Evolutionary conservation across 2,329 filamentous ascomycete species (phyloP).

Genomic region (Orbilia javanica): DNA sequence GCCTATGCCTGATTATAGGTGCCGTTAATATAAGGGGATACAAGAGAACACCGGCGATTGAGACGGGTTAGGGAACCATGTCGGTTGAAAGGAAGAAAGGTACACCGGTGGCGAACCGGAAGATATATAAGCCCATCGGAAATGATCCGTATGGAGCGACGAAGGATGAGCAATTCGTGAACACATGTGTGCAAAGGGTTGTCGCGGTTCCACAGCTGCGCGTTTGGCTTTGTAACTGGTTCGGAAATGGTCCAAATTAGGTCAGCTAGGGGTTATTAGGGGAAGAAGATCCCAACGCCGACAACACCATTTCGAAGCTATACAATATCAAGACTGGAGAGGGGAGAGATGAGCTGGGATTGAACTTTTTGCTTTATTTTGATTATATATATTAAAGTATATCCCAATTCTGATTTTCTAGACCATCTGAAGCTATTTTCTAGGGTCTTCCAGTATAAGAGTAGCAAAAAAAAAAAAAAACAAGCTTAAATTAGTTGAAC

Average conservation of each 20-base stretch:
- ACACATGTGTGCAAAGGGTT: neutral
- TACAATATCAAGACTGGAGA: neutral
- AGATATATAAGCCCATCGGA: slow-evolving; percentile 3
- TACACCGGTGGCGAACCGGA: neutral
- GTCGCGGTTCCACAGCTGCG: slow-evolving; percentile 12
- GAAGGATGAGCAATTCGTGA: slow-evolving; percentile 16
- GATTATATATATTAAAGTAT: slow-evolving; percentile 4
- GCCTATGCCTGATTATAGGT: neutral
- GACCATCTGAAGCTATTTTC: neutral
- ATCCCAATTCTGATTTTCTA: slow-evolving; percentile 18
- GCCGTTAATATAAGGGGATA: no score
- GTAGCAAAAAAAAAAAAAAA: neutral
- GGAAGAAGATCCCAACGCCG: neutral
- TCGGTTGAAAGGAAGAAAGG: neutral
- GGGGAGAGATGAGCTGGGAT: neutral
- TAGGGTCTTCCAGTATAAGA: neutral
- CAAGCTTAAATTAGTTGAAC: neutral
- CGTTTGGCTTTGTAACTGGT: slow-evolving; percentile 11
- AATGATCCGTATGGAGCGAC: neutral
- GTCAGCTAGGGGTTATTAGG: neutral
- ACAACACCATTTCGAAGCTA: neutral
- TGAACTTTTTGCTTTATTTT: slow-evolving; percentile 16
- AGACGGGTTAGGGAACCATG: slow-evolving; percentile 15
- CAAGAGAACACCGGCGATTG: neutral
- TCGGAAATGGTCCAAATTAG: neutral